A percentile compares a stretch with the other conserved stretches of the same genome.
phyloP scores from a whole-genome alignment of 1,139 yeast species.

The Zhuliangozyma blackwelliae region DNA sequence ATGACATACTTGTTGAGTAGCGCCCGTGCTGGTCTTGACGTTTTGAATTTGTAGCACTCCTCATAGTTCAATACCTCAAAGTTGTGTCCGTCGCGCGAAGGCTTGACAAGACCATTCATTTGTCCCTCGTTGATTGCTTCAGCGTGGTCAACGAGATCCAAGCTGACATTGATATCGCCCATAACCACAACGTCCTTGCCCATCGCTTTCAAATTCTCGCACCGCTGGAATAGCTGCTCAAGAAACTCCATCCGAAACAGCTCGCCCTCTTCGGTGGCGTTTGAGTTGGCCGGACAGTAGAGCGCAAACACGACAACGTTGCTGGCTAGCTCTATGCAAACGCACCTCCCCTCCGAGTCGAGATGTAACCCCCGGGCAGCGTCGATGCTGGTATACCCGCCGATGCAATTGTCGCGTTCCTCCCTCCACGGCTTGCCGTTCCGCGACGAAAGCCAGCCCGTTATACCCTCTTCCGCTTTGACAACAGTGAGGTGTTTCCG shows the following conservation, averaged over 20 bases:
- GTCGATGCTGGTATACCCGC: conserved; percentile 62
- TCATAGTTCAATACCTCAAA: conserved; percentile 41
- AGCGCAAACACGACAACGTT: conserved; percentile 66
- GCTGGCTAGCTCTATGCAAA: conserved; percentile 65
- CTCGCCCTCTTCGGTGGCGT: conserved; percentile 66
- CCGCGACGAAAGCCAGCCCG: conserved; percentile 52
- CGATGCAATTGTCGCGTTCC: conserved; percentile 41
- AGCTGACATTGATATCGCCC: conserved; percentile 85
- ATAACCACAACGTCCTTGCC: conserved; percentile 71
- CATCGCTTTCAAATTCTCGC: conserved; percentile 43
- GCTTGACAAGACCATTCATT: conserved; percentile 19
- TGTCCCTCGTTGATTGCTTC: conserved; percentile 52
- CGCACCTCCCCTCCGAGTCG: conserved; percentile 83
- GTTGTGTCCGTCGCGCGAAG: conserved; percentile 18
- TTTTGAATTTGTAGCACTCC: conserved; percentile 39
- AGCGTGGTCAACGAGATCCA: conserved; percentile 80
- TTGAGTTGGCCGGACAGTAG: conserved; percentile 92
- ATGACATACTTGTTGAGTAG: conserved; percentile 38
- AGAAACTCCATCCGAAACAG: conserved; percentile 56
- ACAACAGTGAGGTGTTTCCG: conserved; percentile 44
- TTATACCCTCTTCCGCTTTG: conserved; percentile 86
- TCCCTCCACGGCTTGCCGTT: conserved; percentile 18
- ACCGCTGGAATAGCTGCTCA: conserved; percentile 53
- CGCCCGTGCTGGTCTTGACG: conserved; percentile 38
- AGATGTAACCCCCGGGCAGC: conserved; percentile 41